These are phyloP conservation scores for Phyllostachys edulis DNA, from an alignment of 176 grass and related monocot species.

Conservation along the genomic window DNA sequence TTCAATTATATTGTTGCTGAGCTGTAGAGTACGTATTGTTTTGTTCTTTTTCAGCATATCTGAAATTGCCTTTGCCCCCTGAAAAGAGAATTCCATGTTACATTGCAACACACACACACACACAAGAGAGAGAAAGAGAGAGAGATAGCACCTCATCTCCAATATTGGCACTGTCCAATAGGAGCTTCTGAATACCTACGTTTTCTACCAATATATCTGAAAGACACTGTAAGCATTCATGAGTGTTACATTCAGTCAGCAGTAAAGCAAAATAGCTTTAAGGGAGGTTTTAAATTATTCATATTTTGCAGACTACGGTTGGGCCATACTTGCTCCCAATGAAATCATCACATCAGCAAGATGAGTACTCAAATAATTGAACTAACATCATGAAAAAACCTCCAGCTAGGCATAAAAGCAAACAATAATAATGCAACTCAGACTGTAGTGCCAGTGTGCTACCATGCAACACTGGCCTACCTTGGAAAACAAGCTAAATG, in stretches of 20 bases:
- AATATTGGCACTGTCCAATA: slow-evolving; percentile 83
- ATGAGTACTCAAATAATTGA: slow-evolving; percentile 17
- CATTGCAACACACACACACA: neutral
- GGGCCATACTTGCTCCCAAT: neutral
- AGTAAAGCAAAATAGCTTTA: slow-evolving; percentile 24
- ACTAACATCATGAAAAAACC: neutral
- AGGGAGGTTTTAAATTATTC: neutral
- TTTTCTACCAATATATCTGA: slow-evolving; percentile 92
- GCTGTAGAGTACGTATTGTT: slow-evolving; percentile 72
- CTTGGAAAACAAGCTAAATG: slow-evolving; percentile 25
- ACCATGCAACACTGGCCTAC: neutral
- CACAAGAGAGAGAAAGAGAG: neutral
- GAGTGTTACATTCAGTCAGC: slow-evolving; percentile 58
- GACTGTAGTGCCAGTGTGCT: neutral
- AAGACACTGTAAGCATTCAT: slow-evolving; percentile 89
- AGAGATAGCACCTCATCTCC: slow-evolving; percentile 73
- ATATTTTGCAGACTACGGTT: neutral
- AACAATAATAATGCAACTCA: slow-evolving; percentile 18
- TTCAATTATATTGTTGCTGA: slow-evolving; percentile 94
- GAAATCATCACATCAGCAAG: slow-evolving; percentile 8
- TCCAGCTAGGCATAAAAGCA: slow-evolving; percentile 4
- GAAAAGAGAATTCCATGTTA: slow-evolving; percentile 32
- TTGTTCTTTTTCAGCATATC: slow-evolving; percentile 89
- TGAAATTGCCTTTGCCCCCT: slow-evolving; percentile 88
- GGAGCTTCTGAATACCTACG: slow-evolving; percentile 85